Evolutionary conservation across 345 rosid species (phyloP), one percentile per base, ranked within the genome.

Genomic region (Toxicodendron radicans): DNA sequence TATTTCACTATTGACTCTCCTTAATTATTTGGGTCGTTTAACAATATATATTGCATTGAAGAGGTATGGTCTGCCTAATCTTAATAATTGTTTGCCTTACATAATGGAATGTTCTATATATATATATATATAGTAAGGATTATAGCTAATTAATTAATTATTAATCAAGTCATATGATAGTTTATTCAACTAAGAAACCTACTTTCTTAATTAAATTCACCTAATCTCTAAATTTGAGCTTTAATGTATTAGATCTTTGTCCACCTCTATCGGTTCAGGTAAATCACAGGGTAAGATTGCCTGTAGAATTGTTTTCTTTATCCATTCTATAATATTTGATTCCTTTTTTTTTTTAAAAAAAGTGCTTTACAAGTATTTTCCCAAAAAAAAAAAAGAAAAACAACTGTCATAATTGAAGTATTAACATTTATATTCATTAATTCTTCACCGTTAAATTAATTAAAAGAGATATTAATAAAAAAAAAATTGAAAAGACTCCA

Each of bases 1-100:
- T 51, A 13, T 49, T 51, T 62, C 6, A 32, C 3, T 35, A 62
- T 48, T 30, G 51, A 58, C 27, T 71, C 18, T 57, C 45, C 72
- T 17, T 33, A 45, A 78, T 53, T 21, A 67, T 60, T 67, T 11
- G 4, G 76, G 69, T 72, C 51, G 49, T 60, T 68, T 61, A 68
- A 68, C 61, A 18, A 51, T 46, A 33, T 38, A 8, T 53, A 38
- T 8, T 10, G n/a, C n/a, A 53, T 27, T 49, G 2, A 23, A 56
- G 35, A 48, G 43, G 21, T 11, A 45, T 1, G 13, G 45, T 62
- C 43, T 54, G 74, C 54, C 73, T 60, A 61, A 53, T 60, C 54
- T 27, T 61, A 32, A 27, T 27, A 1, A 2, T 23, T 71, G 12
- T 18, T 38, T 41, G 41, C 51, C 70, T 21, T 46, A n/a, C 46